Conservation (phyloP, 2,329 filamentous ascomycete species). For the Chrysoporthe austroafricana region DNA sequence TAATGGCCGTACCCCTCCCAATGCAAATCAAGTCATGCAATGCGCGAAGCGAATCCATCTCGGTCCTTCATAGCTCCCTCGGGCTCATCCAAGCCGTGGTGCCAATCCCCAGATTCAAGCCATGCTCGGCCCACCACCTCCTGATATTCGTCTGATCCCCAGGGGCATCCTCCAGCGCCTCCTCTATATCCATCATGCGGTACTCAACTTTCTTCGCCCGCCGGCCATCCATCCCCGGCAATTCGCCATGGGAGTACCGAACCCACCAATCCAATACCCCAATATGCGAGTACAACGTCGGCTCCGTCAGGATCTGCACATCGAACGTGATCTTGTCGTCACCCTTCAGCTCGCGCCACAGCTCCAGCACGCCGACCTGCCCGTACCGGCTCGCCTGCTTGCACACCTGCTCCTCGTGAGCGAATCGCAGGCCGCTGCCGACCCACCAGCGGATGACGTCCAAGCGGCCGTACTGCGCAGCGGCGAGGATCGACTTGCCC, state of each 20-base stretch:
- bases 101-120: conserved; percentile 77
- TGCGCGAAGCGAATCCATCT: background rate
- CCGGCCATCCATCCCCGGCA: conserved; percentile 57
- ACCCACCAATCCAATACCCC: conserved; percentile 94
- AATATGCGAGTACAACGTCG: conserved; percentile 85
- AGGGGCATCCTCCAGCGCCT: conserved; percentile 87
- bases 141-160: conserved; percentile 72
- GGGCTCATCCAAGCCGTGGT: conserved; percentile 91
- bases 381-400: conserved; percentile 85
- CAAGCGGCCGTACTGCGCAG: conserved; percentile 79
- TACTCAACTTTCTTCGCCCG: conserved; percentile 80
- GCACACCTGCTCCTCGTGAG: conserved; percentile 79
- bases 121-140: conserved; percentile 86
- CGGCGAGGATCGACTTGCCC: conserved; percentile 81
- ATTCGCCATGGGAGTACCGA: conserved; percentile 61
- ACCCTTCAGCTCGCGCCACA: conserved; percentile 77
- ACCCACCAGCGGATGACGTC: conserved; percentile 88
- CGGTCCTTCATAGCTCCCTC: conserved; percentile 61
- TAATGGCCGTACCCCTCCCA: background rate
- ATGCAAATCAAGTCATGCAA: conserved; percentile 3
- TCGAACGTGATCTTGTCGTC: conserved; percentile 50
- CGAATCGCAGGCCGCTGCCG: conserved; percentile 75
- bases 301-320: conserved; percentile 66
- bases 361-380: conserved; percentile 79
- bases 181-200: conserved; percentile 93